These are phyloP conservation scores for Tubosaeta sp. DNA, from an alignment of 768 basidiomycete species.

Conservation along the genomic window DNA sequence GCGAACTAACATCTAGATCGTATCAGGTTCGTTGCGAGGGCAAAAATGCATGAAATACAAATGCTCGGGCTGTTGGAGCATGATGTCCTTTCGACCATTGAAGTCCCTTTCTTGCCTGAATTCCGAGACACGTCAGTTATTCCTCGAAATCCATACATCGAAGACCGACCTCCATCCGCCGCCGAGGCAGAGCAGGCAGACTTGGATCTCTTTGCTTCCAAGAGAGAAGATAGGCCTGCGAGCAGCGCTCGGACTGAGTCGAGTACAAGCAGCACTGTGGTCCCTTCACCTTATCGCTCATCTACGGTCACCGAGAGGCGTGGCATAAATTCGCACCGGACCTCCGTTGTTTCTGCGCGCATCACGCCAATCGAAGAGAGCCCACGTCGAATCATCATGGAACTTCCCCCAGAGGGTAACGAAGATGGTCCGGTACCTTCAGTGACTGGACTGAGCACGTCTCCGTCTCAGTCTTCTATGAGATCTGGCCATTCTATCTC, in stretches of 20 bases:
- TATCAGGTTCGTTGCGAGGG: slow-evolving; percentile 81
- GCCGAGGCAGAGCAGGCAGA: slow-evolving; percentile 73
- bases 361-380: slow-evolving; percentile 73
- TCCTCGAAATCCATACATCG: slow-evolving; percentile 30
- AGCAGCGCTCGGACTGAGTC: slow-evolving; percentile 39
- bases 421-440: slow-evolving; percentile 31
- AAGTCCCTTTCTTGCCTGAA: slow-evolving; percentile 72
- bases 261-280: slow-evolving; percentile 35
- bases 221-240: slow-evolving; percentile 33
- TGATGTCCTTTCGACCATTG: slow-evolving; percentile 85
- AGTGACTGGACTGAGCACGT: slow-evolving; percentile 47
- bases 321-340: slow-evolving; percentile 40
- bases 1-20: slow-evolving; percentile 1
- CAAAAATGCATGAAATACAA: slow-evolving; percentile 97
- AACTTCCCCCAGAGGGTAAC: slow-evolving; percentile 46
- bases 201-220: slow-evolving; percentile 58
- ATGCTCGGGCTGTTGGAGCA: slow-evolving; percentile 91
- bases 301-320: slow-evolving; percentile 37
- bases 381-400: slow-evolving; percentile 45
- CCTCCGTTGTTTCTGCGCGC: slow-evolving; percentile 41
- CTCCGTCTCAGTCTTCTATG: slow-evolving; percentile 64
- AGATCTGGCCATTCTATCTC: slow-evolving; percentile 47
- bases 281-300: slow-evolving; percentile 34
- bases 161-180: slow-evolving; percentile 39
- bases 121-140: slow-evolving; percentile 30